These are phyloP conservation scores for Starmerella bombicola DNA, from an alignment of 805 yeast species.

Conservation along the genomic window DNA sequence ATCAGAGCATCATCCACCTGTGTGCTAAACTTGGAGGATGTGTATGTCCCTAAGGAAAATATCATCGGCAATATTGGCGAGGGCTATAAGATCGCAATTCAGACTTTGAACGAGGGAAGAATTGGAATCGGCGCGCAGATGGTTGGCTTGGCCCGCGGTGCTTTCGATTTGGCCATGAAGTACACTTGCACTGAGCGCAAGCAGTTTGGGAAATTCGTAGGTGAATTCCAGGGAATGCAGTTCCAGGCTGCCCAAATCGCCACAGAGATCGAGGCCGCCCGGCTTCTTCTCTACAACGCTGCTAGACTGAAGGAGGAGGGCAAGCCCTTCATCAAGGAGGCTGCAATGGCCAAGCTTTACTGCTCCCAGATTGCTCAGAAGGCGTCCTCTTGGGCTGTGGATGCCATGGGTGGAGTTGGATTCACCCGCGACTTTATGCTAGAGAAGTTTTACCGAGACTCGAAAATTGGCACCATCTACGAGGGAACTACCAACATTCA, in stretches of 20 bases:
- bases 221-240: slow-evolving; percentile 38
- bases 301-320: slow-evolving; percentile 37
- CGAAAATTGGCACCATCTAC: slow-evolving; percentile 36
- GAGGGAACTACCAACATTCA: slow-evolving; percentile 37
- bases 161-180: slow-evolving; percentile 32
- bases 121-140: slow-evolving; percentile 38
- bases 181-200: slow-evolving; percentile 33
- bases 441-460: slow-evolving; percentile 35
- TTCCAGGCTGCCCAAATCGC: slow-evolving; percentile 37
- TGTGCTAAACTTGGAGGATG: slow-evolving; percentile 32
- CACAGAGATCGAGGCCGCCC: slow-evolving; percentile 34
- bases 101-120: slow-evolving; percentile 35
- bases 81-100: slow-evolving; percentile 37
- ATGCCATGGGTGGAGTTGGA: slow-evolving; percentile 40
- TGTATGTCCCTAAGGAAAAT: slow-evolving; percentile 33
- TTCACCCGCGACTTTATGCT: slow-evolving; percentile 34
- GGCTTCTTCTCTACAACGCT: slow-evolving; percentile 34
- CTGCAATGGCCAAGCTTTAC: slow-evolving; percentile 36
- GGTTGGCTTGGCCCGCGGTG: slow-evolving; percentile 36
- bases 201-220: slow-evolving; percentile 34
- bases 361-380: slow-evolving; percentile 33
- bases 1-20: slow-evolving; percentile 36
- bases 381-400: slow-evolving; percentile 33
- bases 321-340: slow-evolving; percentile 32
- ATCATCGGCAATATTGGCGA: slow-evolving; percentile 34